Base-by-base conservation (phyloP, 345 rosid species). In the Citrus glauca region DNA sequence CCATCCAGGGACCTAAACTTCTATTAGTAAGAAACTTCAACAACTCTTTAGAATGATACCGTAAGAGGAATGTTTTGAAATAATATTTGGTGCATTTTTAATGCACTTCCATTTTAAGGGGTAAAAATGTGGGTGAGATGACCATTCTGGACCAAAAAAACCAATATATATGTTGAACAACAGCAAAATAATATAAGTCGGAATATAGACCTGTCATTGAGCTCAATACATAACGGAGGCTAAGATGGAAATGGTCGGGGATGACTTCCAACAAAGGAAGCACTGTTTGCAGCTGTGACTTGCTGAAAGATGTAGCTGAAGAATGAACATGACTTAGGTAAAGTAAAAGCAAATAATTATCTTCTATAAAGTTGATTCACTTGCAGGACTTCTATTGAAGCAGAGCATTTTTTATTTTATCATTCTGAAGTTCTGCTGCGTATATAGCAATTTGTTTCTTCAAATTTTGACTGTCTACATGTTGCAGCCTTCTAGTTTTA, bases 221-320 rank as follows among this genome's bases (percentile, higher is more conserved):
- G 77, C 82, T 80, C 75, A 88, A 74, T 59, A 88, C 33, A 72
- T 73, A 62, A 16, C 87, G 81, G 74, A 84, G 57, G 68, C 77
- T 48, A 60, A 71, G 80, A 45, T 40, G 82, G 73, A 76, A 68
- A 62, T 80, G 88, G 63, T 82, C 76, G 0, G 93, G 96, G 71
- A 88, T 84, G 85, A 86, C 16, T 72, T 87, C 88, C 75, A 87
- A 77, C 57, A 95, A 25, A 78, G 95, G 85, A 73, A 82, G 53
- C 68, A 92, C 84, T 73, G 90, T 72, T 79, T 82, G 93, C 80
- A 92, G 78, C 30, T 69, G 89, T 10, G 97, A 92, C 80, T 78
- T 81, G 68, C 78, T 82, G 78, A 88, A 93, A 78, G 95, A 93
- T 35, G 98, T 91, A 68, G 93, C 97, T 96, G 93, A 76, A 81